A percentile compares a stretch with the other conserved stretches of the same genome.
Evolutionary conservation across 192 early-diverging fungal species (phyloP).

Genomic region (Chytriomyces sp.): DNA sequence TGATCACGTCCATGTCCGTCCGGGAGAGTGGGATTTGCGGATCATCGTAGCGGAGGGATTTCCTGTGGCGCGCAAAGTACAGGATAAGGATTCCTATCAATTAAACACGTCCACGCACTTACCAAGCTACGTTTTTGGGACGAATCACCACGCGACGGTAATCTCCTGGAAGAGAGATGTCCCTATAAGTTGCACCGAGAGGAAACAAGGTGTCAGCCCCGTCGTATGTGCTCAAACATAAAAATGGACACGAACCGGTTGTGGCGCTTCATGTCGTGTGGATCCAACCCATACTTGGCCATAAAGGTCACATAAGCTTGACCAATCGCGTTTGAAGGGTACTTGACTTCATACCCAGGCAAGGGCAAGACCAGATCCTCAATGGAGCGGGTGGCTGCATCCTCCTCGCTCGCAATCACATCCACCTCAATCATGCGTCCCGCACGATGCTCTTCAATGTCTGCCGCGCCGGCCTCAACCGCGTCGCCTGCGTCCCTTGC

Average conservation of each 20-base stretch:
- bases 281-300: constrained; percentile 72
- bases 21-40: constrained; percentile 28
- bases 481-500: constrained; percentile 14
- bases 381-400: constrained; percentile 72
- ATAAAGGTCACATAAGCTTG: constrained; percentile 71
- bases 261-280: constrained; percentile 61
- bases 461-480: constrained; percentile 36
- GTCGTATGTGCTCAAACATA: neutral
- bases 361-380: constrained; percentile 91
- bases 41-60: constrained; percentile 38
- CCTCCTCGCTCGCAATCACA: constrained; percentile 66
- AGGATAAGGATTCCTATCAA: neutral
- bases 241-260: constrained; percentile 39
- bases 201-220: neutral
- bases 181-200: constrained; percentile 8
- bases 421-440: constrained; percentile 31
- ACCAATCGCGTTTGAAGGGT: constrained; percentile 76
- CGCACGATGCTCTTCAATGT: constrained; percentile 31
- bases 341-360: constrained; percentile 77
- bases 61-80: constrained; percentile 18
- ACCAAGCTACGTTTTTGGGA: constrained; percentile 45
- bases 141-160: constrained; percentile 50
- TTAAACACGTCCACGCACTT: constrained; percentile 45
- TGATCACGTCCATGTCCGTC: constrained; percentile 41
- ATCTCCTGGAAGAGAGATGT: constrained; percentile 46